Percentiles rank a stretch among this genome's conserved stretches.
phyloP scores from a whole-genome alignment of 2,329 filamentous ascomycete genomes.

The Cytospora paraplurivora region DNA sequence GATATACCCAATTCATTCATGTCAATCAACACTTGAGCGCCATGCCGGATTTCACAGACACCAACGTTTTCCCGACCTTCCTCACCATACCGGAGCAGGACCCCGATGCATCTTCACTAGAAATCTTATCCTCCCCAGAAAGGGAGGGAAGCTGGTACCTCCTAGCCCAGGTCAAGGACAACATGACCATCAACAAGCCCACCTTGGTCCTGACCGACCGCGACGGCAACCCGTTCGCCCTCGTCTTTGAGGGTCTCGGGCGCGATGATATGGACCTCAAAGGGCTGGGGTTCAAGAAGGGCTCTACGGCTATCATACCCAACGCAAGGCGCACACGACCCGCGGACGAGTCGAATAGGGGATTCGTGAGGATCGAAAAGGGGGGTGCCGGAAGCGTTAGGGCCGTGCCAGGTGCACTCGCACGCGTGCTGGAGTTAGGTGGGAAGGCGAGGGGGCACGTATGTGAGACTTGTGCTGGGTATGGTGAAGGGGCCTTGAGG shows the following conservation, averaged over 20 bases:
- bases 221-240: slow-evolving; percentile 44
- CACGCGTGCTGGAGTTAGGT: slow-evolving; percentile 36
- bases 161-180: slow-evolving; percentile 48
- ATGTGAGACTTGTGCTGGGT: slow-evolving; percentile 36
- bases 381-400: slow-evolving; percentile 39
- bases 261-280: slow-evolving; percentile 40
- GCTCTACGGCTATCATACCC: slow-evolving; percentile 43
- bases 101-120: slow-evolving; percentile 2
- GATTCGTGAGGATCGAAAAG: slow-evolving; percentile 41
- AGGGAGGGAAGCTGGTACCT: slow-evolving; percentile 39
- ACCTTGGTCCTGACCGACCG: slow-evolving; percentile 50
- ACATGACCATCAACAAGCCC: slow-evolving; percentile 53
- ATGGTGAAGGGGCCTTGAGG: slow-evolving; percentile 37
- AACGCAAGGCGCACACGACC: slow-evolving; percentile 40
- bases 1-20: not conserved
- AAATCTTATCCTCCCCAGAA: slow-evolving; percentile 1
- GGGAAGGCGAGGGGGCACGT: slow-evolving; percentile 30
- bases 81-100: slow-evolving; percentile 18
- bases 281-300: slow-evolving; percentile 40
- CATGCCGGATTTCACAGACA: slow-evolving; percentile 40
- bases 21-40: slow-evolving; percentile 13
- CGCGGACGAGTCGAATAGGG: slow-evolving; percentile 42
- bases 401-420: slow-evolving; percentile 39
- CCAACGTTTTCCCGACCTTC: slow-evolving; percentile 40
- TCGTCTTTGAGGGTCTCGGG: slow-evolving; percentile 47